Evolutionary conservation across 306 rosid species (phyloP).

Genomic region (Echinosophora koreensis): DNA sequence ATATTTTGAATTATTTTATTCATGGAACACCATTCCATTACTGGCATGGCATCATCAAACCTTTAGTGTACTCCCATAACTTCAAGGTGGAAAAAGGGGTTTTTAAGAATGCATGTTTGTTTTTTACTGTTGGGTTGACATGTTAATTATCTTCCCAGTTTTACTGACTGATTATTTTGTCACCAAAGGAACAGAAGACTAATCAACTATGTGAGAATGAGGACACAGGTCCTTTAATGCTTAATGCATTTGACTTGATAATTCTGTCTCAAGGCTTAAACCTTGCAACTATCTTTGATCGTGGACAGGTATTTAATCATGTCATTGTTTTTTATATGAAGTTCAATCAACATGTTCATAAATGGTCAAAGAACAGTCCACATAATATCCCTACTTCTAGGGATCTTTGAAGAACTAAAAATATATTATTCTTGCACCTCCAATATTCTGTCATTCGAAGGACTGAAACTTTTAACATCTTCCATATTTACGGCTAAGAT

Average conservation of each 20-base stretch:
- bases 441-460: slow-evolving; percentile 19
- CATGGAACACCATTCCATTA: slow-evolving; percentile 33
- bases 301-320: slow-evolving; percentile 66
- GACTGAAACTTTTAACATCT: slow-evolving; percentile 4
- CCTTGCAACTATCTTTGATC: slow-evolving; percentile 82
- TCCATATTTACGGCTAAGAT: slow-evolving; percentile 22
- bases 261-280: slow-evolving; percentile 91
- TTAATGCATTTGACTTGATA: slow-evolving; percentile 90
- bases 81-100: slow-evolving; percentile 7
- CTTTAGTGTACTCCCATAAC: not conserved
- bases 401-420: slow-evolving; percentile 22
- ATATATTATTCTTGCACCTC: not conserved
- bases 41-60: slow-evolving; percentile 7
- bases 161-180: slow-evolving; percentile 40
- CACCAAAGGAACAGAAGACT: slow-evolving; percentile 63
- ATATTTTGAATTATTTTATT: slow-evolving; percentile 20
- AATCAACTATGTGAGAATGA: slow-evolving; percentile 61
- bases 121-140: slow-evolving; percentile 4
- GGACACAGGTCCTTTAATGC: slow-evolving; percentile 75
- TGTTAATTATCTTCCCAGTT: slow-evolving; percentile 34
- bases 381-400: slow-evolving; percentile 1
- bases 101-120: not conserved
- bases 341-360: not conserved
- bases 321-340: slow-evolving; percentile 7
- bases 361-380: slow-evolving; percentile 20